These are phyloP conservation scores for Claviceps maximensis DNA, from an alignment of 2,329 filamentous ascomycete species.

Conservation along the genomic window DNA sequence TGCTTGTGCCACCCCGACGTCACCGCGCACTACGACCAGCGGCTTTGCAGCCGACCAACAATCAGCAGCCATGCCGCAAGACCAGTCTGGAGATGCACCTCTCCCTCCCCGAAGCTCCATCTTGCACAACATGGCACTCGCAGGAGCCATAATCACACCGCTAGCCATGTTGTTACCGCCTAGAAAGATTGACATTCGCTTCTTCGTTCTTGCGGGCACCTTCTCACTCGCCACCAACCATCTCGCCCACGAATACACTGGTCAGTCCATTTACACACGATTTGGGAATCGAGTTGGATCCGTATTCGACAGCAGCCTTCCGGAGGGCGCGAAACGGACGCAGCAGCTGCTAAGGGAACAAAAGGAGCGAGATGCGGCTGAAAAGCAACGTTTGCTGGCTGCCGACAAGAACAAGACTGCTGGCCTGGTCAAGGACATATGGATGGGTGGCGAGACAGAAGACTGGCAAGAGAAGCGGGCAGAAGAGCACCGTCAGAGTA, in stretches of 20 bases:
- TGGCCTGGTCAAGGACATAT: constrained; percentile 32
- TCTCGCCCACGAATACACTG: constrained; percentile 43
- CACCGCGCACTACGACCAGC: neutral
- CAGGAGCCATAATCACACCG: constrained; percentile 32
- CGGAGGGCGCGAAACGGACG: constrained; percentile 38
- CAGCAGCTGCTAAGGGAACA: constrained; percentile 35
- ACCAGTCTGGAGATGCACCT: constrained; percentile 12
- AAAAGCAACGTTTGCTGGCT: constrained; percentile 13
- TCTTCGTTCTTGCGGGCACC: constrained; percentile 33
- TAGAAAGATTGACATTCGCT: constrained; percentile 36
- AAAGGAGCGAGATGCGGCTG: constrained; percentile 23
- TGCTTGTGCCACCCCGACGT: neutral
- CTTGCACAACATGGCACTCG: constrained; percentile 35
- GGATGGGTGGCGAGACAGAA: constrained; percentile 44
- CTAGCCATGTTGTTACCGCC: constrained; percentile 38
- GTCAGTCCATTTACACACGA: constrained; percentile 36
- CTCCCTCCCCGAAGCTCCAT: constrained; percentile 22
- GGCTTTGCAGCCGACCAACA: neutral
- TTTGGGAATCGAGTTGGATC: constrained; percentile 29
- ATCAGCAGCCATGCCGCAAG: constrained; percentile 16
- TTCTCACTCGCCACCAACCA: constrained; percentile 41
- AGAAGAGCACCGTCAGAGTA: constrained; percentile 36
- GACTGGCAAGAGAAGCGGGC: constrained; percentile 41
- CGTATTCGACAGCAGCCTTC: constrained; percentile 39
- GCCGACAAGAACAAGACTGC: constrained; percentile 20